Conservation (phyloP, 768 basidiomycete genomes). For the Phaffia tasmanica region DNA sequence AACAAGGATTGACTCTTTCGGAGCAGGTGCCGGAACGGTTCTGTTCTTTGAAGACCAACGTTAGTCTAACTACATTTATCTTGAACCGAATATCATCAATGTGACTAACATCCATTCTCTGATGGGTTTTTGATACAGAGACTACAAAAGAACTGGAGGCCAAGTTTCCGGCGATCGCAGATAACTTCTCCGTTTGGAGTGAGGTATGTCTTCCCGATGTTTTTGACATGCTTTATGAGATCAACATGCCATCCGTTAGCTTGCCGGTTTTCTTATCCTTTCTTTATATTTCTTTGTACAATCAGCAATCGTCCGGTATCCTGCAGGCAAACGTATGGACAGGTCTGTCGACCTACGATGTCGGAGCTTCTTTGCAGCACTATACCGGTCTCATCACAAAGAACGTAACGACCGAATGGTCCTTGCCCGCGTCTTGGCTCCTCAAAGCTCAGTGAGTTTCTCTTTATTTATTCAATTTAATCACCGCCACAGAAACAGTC, state of each 20-base stretch:
- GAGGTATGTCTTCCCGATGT: constrained; percentile 1
- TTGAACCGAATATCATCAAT: not conserved
- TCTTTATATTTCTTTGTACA: no score
- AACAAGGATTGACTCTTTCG: constrained; percentile 31
- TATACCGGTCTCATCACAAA: constrained; percentile 30
- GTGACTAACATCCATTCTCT: not conserved
- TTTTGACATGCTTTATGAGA: no score
- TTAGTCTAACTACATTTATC: not conserved
- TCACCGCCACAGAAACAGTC: not conserved
- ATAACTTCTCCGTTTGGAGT: constrained; percentile 31
- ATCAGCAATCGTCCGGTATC: constrained; percentile 35
- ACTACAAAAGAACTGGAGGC: constrained; percentile 29
- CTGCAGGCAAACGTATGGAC: constrained; percentile 38
- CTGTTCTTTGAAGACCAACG: constrained; percentile 38
- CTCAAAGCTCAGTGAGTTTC: constrained; percentile 29
- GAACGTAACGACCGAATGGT: constrained; percentile 26
- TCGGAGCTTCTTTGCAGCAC: constrained; percentile 35
- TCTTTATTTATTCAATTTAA: no score
- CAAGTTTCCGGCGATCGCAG: constrained; percentile 6
- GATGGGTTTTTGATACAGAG: not conserved
- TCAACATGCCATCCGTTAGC: no score
- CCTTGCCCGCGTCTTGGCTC: constrained; percentile 28
- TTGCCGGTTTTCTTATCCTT: no score
- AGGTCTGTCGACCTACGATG: constrained; percentile 35
- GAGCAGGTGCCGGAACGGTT: constrained; percentile 37